Base-by-base conservation (phyloP, 345 rosid genomes). In the Linum trigynum region DNA sequence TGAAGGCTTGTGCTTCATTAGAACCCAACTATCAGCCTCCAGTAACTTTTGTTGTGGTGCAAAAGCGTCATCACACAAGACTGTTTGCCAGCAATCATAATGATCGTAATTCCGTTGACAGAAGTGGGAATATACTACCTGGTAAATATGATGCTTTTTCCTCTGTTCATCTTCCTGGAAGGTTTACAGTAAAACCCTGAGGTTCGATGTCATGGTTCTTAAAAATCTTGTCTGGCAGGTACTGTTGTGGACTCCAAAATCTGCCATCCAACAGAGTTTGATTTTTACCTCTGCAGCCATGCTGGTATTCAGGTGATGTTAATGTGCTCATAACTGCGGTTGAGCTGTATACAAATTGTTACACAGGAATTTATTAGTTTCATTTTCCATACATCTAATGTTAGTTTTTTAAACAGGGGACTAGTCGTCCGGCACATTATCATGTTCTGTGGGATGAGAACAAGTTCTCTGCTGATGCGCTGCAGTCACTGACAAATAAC, bases 361-460 rank as follows among this genome's bases (percentile, higher is more conserved):
- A 12, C 53, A 48, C 1, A 12, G 9, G 53, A 9, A 43, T 43
- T 43, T 12, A 48, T 48, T 48, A 43, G 50, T 43, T 43, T 7
- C 6, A 43, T 43, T 43, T 11, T 7, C 6, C 53, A 9, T 48
- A 1, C 14, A 48, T 10, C 53, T 45, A 9, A 48, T 48, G 53
- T 2, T 48, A 12, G 9, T 48, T 2, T 9, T 48, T 48, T 48
- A 40, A 60, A 64, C 80, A 94, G 99, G 97, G 97, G 1, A 91
- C 97, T 15, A 88, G 97, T 68, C 95, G 97, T 38, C 99, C 97
- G 0, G 97, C 99, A 1, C 99, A 95, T 73, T 95, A 91, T 68
- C 99, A 95, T 65, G 97, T 95, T 55, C 83, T 95, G 7, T 95
- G 99, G 97, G 99, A 95, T 69, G 99, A 95, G 74, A 95, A 95